These are phyloP conservation scores for Cryptosporidium meleagridis DNA, from an alignment of 169 alveolate genomes.

Conservation along the genomic window DNA sequence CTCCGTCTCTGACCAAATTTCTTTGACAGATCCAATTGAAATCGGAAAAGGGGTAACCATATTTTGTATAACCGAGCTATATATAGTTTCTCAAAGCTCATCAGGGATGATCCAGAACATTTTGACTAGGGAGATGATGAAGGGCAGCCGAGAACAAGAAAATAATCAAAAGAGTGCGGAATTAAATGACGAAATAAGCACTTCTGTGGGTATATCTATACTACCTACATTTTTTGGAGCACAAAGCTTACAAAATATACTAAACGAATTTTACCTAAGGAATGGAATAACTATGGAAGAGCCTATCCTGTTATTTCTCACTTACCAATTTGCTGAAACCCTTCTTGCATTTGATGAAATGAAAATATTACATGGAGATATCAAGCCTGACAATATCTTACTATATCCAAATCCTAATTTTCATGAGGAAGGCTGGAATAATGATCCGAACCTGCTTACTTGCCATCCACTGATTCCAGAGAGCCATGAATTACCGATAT, in stretches of 20 bases:
- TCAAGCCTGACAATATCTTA: conserved; percentile 62
- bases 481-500: not conserved
- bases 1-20: not conserved
- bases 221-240: conserved; percentile 55
- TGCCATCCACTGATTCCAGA: conserved; percentile 59
- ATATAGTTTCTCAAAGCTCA: conserved; percentile 29
- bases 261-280: conserved; percentile 41
- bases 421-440: not conserved
- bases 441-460: not conserved
- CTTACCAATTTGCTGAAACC: conserved; percentile 35
- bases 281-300: conserved; percentile 53
- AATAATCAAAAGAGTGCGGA: not conserved
- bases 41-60: conserved; percentile 38
- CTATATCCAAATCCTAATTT: conserved; percentile 59
- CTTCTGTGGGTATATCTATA: conserved; percentile 53
- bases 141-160: not conserved
- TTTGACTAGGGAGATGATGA: conserved; percentile 48
- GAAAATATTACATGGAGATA: conserved; percentile 67
- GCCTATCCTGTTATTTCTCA: conserved; percentile 38
- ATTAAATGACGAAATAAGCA: not conserved
- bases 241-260: conserved; percentile 25
- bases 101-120: conserved; percentile 63
- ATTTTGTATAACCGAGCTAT: conserved; percentile 60
- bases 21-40: conserved; percentile 30
- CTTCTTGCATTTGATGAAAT: conserved; percentile 47